Conservation (phyloP, 345 rosid genomes). For the Syzygium grande region DNA sequence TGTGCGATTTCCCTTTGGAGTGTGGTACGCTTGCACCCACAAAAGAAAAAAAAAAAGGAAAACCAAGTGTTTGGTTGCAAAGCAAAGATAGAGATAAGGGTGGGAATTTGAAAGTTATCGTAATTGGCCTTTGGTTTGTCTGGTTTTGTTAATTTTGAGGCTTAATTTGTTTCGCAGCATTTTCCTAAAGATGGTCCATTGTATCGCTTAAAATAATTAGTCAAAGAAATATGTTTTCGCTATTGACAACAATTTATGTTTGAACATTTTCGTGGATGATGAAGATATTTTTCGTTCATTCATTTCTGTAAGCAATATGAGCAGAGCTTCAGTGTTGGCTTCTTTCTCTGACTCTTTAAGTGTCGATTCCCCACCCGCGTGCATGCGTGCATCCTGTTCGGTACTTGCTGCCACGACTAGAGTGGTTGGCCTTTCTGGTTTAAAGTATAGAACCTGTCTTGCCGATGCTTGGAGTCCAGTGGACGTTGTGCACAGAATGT, state of each 20-base stretch:
- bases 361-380: not conserved
- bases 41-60: not conserved
- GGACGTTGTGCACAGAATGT: not conserved
- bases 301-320: not conserved
- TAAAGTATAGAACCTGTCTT: not conserved
- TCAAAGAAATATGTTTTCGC: not conserved
- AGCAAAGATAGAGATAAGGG: not conserved
- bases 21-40: not conserved
- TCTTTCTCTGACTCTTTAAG: not conserved
- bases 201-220: not conserved
- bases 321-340: not conserved
- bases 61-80: not conserved
- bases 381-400: not conserved
- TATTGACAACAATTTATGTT: not conserved
- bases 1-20: not conserved
- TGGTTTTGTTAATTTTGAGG: not conserved
- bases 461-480: not conserved
- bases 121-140: not conserved
- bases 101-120: not conserved
- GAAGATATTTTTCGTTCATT: not conserved
- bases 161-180: not conserved
- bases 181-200: fast-evolving
- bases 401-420: not conserved
- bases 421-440: not conserved
- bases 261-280: not conserved